phyloP scores from a whole-genome alignment of 1,284 basidiomycete genomes.

The Apiotrichum domesticum region DNA sequence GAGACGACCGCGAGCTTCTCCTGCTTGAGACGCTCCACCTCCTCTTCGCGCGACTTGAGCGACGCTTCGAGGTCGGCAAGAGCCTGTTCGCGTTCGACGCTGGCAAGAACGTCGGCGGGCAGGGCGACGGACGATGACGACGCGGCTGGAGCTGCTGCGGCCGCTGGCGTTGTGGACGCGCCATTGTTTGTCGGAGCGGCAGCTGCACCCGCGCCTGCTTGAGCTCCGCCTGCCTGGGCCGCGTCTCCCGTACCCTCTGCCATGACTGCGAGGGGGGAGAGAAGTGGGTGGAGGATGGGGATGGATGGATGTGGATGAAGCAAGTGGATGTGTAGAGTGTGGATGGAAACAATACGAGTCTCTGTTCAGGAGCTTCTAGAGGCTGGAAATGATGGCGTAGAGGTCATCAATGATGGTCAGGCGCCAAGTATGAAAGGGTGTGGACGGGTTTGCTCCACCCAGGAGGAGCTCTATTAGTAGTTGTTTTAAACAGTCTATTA shows the following conservation, averaged over 20 bases:
- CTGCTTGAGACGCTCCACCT: slow-evolving; percentile 28
- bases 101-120: slow-evolving; percentile 29
- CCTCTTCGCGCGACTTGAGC: slow-evolving; percentile 29
- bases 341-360: not conserved
- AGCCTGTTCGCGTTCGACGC: slow-evolving; percentile 45
- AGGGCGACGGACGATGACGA: not conserved
- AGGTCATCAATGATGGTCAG: no score
- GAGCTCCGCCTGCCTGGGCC: no score
- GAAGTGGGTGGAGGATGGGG: no score
- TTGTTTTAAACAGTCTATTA: no score
- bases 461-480: no score
- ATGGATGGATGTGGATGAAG: not conserved
- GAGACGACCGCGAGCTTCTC: slow-evolving; percentile 26
- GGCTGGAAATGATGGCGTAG: no score
- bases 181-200: no score
- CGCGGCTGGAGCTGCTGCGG: not conserved
- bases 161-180: not conserved
- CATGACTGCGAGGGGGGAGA: slow-evolving; percentile 6
- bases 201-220: not conserved
- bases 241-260: slow-evolving; percentile 4
- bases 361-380: no score
- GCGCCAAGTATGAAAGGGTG: no score
- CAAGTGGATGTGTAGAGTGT: not conserved
- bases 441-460: no score
- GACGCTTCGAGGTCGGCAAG: slow-evolving; percentile 34